Percentiles rank a stretch among this genome's conserved stretches.
Conservation (phyloP, 2,329 filamentous ascomycete species). For the Alternaria panax region DNA sequence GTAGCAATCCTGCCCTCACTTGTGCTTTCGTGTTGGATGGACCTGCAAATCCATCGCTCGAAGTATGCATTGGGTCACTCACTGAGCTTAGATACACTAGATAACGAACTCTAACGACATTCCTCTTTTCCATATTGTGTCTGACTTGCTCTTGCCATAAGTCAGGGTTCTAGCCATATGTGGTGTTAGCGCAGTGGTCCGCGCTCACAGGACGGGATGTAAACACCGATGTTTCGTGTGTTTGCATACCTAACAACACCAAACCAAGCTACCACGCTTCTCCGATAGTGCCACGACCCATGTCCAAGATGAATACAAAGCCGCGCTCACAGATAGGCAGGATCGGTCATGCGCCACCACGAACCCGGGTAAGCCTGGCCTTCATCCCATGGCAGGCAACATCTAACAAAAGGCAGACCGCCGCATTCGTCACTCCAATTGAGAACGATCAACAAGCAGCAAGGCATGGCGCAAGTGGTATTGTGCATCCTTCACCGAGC, state of each 20-base stretch:
- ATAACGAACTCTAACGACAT: conserved; percentile 20
- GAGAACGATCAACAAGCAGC: neutral
- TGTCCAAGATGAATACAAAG: conserved; percentile 29
- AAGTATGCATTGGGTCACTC: conserved; percentile 35
- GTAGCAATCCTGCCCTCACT: conserved; percentile 7
- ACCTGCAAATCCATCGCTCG: conserved; percentile 24
- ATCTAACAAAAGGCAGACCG: conserved; percentile 14
- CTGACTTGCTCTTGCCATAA: conserved; percentile 3
- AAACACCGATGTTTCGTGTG: conserved; percentile 15
- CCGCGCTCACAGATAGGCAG: conserved; percentile 23
- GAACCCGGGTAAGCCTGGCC: conserved; percentile 11
- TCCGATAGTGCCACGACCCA: conserved; percentile 31
- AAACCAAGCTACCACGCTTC: conserved; percentile 4
- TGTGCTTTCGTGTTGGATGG: conserved; percentile 36
- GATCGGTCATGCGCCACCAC: conserved; percentile 16
- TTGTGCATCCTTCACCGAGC: conserved; percentile 6
- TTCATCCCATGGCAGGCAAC: neutral
- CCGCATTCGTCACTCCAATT: neutral
- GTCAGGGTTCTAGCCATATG: conserved; percentile 4
- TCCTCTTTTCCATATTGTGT: conserved; percentile 1
- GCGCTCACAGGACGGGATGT: conserved; percentile 7
- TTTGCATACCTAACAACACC: conserved; percentile 6
- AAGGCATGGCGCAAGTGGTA: neutral
- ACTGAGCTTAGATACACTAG: conserved; percentile 33
- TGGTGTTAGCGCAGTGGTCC: conserved; percentile 6